These are phyloP conservation scores for Beta vulgaris DNA, from an alignment of 148 eudicot genomes.

Conservation along the genomic window DNA sequence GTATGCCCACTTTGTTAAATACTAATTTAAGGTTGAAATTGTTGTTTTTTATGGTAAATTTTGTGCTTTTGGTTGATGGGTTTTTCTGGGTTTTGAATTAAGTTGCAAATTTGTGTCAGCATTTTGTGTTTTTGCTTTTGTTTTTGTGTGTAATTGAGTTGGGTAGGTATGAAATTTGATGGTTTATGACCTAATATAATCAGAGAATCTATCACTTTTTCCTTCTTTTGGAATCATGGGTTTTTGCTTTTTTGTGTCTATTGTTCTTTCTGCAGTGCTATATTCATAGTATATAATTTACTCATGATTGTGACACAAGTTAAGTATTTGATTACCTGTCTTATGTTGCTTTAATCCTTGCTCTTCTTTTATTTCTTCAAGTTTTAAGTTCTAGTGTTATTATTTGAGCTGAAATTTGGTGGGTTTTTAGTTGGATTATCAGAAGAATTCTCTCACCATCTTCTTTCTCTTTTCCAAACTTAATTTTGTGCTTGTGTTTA, in stretches of 20 bases:
- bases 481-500: background rate
- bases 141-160: slow-evolving; percentile 11
- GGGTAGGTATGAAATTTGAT: slow-evolving; percentile 8
- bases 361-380: background rate
- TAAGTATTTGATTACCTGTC: slow-evolving; percentile 29
- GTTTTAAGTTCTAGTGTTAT: background rate
- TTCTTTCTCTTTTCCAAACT: background rate
- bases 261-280: slow-evolving; percentile 26
- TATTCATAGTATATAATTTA: slow-evolving; percentile 23
- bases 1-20: slow-evolving; percentile 26
- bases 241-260: slow-evolving; percentile 12
- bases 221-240: slow-evolving; percentile 24
- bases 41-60: background rate
- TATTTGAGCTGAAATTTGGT: slow-evolving; percentile 3
- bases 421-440: background rate
- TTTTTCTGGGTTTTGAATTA: slow-evolving; percentile 10
- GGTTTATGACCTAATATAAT: slow-evolving; percentile 21
- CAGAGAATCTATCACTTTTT: slow-evolving; percentile 30
- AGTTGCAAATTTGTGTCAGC: background rate
- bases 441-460: background rate
- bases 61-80: background rate
- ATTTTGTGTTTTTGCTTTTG: background rate
- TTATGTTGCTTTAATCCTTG: background rate
- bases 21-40: background rate
- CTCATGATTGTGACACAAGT: slow-evolving; percentile 29